Base-by-base conservation (phyloP, 1,284 basidiomycete genomes). In the Blastosporella zonata region DNA sequence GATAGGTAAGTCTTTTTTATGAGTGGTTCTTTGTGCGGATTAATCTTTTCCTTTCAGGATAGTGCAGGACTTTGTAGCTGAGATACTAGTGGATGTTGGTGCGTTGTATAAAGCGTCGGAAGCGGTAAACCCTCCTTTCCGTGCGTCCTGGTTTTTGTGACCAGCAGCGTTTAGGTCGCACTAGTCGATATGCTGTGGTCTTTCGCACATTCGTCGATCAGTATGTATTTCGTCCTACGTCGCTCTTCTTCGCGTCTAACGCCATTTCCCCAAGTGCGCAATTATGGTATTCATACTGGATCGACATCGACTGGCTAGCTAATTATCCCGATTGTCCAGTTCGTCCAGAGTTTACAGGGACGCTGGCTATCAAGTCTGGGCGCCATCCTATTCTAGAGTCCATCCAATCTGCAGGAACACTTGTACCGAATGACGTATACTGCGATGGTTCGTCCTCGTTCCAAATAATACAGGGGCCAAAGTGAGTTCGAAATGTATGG, bases 371-470 rank as follows among this genome's bases (percentile, higher is more conserved):
- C 62, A 93, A 92, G 62, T 79, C 81, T 0, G 91, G 93, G 1
- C 77, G 88, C 6, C 93, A 95, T 65, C 91, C 93, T 0, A 80
- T 97, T 6, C 75, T 97, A 10, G 93, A 96, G 63, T 81, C 71
- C 1, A 73, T 87, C 2, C 81, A 88, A 49, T 70, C 80, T 1
- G 74, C 79, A 0, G 87, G 86, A 3, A 79, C 77, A 1, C 75
- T 93, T 23, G 81, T 93, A 1, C 78, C 90, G 2, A 97, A 96
- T 60, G 93, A 97, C 61, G 82, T 90, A 0, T 96, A 88, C 61
- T 90, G 87, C 49, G 84, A 84, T 53, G 84, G 89, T 43, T 76
- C 85, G 0, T 85, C 90, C 0, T 80, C 79, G 3, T 97, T 97
- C 60, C 93, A 97, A 63, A 79, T 96, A 17, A 79, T 97, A 28